Evolutionary conservation across 768 basidiomycete genomes (phyloP), one percentile per base, ranked within the genome.

Genomic region (Suillus lakei): DNA sequence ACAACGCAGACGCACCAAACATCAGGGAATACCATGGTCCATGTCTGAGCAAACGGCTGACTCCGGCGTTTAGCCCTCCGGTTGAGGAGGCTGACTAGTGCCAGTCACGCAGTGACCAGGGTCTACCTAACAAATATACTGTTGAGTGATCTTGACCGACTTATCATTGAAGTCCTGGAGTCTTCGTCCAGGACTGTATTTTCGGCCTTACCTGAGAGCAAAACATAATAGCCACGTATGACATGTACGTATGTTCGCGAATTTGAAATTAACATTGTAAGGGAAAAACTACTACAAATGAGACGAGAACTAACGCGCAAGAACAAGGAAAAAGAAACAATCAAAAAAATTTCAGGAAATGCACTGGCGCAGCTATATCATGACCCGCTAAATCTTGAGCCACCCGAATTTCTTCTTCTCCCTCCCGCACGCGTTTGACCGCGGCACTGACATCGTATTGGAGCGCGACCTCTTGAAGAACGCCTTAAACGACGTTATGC

Each of bases 361-460:
- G 12, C 41, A 39, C 9, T 38, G 26, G 9, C 26, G 12, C 28
- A 16, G 26, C 15, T 50, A 50, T 59, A 59, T 26, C 56, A 39
- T 38, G 51, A 56, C 64, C 23, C 21, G 70, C 43, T 64, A 78
- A 34, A 74, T 66, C 68, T 69, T 77, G 63, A 76, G 60, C 74
- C 77, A 78, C 48, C 72, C 69, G 21, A 78, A 64, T 43, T 70
- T 67, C 56, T 73, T 73, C 70, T 74, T 75, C 46, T 71, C 73
- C 62, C 68, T 76, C 63, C 71, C 70, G 48, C 71, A 32, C 28
- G 61, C 54, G 56, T 61, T 64, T 26, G 70, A 41, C 63, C 59
- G 63, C 38, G 70, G 43, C 13, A 44, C 55, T 18, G 64, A 44
- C n/a, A 67, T 64, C n/a, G 73, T 69, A 46, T 69, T 69, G 58